A percentile compares a stretch with the other conserved stretches of the same genome.
Conservation (phyloP, 2,329 filamentous ascomycete species). For the Magnaporthiopsis rhizophila region DNA sequence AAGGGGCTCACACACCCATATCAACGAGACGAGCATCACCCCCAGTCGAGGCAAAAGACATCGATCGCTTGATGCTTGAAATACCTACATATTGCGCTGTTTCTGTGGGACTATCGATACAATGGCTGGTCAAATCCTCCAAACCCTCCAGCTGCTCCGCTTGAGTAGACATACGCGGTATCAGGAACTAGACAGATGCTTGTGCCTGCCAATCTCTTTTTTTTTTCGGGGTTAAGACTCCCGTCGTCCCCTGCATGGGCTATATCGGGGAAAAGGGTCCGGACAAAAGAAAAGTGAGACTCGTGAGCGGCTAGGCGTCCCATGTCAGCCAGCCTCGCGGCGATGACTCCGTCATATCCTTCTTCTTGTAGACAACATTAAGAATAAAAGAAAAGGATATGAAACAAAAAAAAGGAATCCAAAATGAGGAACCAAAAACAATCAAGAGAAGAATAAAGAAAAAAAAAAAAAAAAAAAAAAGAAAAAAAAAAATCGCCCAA, state of each 20-base stretch:
- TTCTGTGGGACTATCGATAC: background rate
- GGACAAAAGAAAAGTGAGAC: slow-evolving; percentile 3
- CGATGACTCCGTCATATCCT: background rate
- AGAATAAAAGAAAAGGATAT: background rate
- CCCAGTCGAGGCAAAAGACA: background rate
- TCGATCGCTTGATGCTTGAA: background rate
- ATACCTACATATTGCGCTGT: background rate
- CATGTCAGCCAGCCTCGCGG: background rate
- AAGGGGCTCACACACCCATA: background rate
- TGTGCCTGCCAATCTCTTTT: background rate
- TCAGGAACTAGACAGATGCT: background rate
- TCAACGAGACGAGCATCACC: background rate
- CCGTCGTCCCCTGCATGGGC: too few relatives aligned
- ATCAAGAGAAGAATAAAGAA: background rate
- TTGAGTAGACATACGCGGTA: background rate
- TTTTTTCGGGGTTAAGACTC: background rate
- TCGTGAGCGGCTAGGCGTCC: background rate
- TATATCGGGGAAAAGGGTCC: background rate
- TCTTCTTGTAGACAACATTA: background rate
- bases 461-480: background rate
- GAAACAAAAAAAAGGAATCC: background rate
- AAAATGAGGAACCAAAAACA: background rate
- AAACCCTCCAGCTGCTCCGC: background rate
- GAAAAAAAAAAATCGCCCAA: background rate
- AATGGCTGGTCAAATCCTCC: background rate